Evolutionary conservation across 2,329 filamentous ascomycete genomes (phyloP).

Genomic region (Aureobasidium subglaciale): DNA sequence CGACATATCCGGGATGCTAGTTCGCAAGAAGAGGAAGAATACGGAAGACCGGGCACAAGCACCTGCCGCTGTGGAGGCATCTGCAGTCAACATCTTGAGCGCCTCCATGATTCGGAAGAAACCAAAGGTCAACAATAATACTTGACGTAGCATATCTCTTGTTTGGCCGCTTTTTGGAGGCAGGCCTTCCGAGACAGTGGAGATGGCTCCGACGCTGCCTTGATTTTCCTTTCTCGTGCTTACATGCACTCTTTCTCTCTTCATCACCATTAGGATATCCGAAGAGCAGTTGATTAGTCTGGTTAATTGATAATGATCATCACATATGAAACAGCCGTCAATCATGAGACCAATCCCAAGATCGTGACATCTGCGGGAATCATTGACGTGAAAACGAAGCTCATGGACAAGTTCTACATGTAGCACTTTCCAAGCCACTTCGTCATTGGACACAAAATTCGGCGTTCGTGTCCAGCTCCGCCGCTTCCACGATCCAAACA

Average conservation of each 20-base stretch:
- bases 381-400: no score
- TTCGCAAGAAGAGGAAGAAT: constrained; percentile 46
- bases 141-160: neutral
- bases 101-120: constrained; percentile 52
- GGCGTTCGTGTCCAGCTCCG: neutral
- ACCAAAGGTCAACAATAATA: constrained; percentile 36
- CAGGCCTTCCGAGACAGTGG: neutral
- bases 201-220: neutral
- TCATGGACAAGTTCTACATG: no score
- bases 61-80: constrained; percentile 6
- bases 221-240: neutral
- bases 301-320: neutral
- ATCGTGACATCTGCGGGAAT: no score
- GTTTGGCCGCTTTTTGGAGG: neutral
- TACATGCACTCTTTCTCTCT: neutral
- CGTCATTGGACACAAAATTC: neutral
- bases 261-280: neutral
- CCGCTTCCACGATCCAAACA: neutral
- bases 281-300: neutral
- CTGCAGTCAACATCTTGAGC: constrained; percentile 43
- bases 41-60: constrained; percentile 18
- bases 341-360: neutral
- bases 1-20: constrained; percentile 30
- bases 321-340: no score
- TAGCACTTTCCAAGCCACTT: neutral